A percentile compares a stretch with the other conserved stretches of the same genome.
These are phyloP conservation scores for Macroventuria anomochaeta DNA, from an alignment of 2,329 filamentous ascomycete species.

Conservation along the genomic window DNA sequence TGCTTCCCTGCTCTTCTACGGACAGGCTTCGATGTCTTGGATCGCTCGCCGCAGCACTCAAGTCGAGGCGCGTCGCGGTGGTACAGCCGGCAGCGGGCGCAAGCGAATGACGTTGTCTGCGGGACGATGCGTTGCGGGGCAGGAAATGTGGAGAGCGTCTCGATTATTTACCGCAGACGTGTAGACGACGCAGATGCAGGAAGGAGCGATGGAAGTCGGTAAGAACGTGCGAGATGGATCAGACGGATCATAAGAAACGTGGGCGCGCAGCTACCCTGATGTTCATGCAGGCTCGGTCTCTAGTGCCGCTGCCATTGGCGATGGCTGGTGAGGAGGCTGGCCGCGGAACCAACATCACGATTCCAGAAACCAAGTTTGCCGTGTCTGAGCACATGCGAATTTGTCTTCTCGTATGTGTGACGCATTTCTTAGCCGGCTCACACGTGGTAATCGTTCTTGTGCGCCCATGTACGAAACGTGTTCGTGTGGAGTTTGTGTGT, in stretches of 20 bases:
- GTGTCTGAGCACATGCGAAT: background rate
- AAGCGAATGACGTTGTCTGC: slow-evolving; percentile 15
- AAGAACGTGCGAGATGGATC: background rate
- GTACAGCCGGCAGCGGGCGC: slow-evolving; percentile 7
- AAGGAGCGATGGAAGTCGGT: slow-evolving; percentile 2
- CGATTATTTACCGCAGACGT: background rate
- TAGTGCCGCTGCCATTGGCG: slow-evolving; percentile 17
- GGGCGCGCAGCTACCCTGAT: slow-evolving; percentile 3
- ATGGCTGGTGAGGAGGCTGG: slow-evolving; percentile 19
- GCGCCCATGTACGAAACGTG: background rate
- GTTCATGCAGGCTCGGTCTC: slow-evolving; percentile 5
- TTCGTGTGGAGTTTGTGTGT: background rate
- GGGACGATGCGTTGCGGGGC: slow-evolving; percentile 18
- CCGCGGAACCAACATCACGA: slow-evolving; percentile 9
- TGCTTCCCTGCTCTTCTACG: background rate
- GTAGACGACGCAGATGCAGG: background rate
- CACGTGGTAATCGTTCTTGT: background rate
- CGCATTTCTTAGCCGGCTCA: background rate
- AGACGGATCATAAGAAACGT: background rate
- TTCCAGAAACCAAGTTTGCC: slow-evolving; percentile 4
- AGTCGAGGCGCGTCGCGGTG: slow-evolving; percentile 1
- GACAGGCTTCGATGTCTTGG: background rate
- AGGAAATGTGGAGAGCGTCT: slow-evolving; percentile 10
- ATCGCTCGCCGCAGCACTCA: background rate
- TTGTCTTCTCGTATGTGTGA: background rate